phyloP scores from a whole-genome alignment of 495 filamentous ascomycete species.

The Collariella sp. region DNA sequence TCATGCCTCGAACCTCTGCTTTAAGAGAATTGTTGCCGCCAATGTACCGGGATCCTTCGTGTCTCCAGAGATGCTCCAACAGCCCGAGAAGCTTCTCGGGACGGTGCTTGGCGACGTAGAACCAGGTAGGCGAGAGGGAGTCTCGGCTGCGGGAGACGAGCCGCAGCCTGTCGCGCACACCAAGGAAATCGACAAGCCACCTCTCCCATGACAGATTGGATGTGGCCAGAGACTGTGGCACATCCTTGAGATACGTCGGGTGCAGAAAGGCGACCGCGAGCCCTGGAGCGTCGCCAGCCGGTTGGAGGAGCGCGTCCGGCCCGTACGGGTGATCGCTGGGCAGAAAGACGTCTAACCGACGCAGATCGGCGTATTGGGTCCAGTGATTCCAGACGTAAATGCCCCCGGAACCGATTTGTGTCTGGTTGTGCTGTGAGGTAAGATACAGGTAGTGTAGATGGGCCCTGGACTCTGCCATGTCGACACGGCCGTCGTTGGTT shows the following conservation, averaged over 20 bases:
- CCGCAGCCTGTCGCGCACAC: slow-evolving; percentile 3
- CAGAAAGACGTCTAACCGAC: slow-evolving; percentile 1
- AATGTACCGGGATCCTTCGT: slow-evolving; percentile 14
- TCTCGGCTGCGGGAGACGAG: background rate
- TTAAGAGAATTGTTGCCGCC: background rate
- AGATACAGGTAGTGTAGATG: slow-evolving; percentile 29
- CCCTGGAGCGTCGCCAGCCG: background rate
- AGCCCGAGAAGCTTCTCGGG: slow-evolving; percentile 25
- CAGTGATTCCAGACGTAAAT: background rate
- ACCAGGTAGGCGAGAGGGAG: slow-evolving; percentile 19
- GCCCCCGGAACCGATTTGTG: background rate
- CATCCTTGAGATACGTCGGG: background rate
- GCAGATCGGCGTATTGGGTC: background rate
- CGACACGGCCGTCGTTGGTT: background rate
- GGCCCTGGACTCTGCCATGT: slow-evolving; percentile 12
- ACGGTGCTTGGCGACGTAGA: slow-evolving; percentile 20
- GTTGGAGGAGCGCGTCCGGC: background rate
- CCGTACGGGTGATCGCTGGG: background rate
- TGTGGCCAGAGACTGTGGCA: background rate
- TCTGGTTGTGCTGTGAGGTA: slow-evolving; percentile 10
- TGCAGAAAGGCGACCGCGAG: background rate
- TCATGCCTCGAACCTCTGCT: background rate
- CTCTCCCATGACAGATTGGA: background rate
- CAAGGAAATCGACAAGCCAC: slow-evolving; percentile 7
- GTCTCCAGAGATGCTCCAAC: slow-evolving; percentile 9